Conservation (phyloP, 768 basidiomycete species). For the Termitomyces titanicus region DNA sequence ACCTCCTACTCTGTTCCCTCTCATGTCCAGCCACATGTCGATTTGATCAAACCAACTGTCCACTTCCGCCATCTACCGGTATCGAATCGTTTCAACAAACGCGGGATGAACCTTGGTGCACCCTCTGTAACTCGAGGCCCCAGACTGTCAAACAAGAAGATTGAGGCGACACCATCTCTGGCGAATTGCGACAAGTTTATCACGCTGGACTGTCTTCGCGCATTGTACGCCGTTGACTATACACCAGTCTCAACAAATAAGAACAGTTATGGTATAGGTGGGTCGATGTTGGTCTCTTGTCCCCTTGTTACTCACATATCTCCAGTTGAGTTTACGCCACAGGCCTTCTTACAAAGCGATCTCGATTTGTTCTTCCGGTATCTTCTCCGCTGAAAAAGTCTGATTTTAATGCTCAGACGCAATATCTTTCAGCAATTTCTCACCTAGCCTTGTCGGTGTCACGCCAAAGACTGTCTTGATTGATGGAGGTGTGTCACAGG, state of each 20-base stretch:
- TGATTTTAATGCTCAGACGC: neutral
- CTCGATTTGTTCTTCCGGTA: slow-evolving; percentile 37
- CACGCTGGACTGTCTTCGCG: slow-evolving; percentile 26
- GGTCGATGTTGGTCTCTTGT: neutral
- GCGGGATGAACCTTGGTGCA: slow-evolving; percentile 7
- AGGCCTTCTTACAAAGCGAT: slow-evolving; percentile 8
- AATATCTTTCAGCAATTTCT: slow-evolving; percentile 27
- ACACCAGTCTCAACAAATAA: slow-evolving; percentile 22
- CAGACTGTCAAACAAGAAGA: slow-evolving; percentile 2
- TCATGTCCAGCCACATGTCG: slow-evolving; percentile 37
- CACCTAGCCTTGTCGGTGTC: slow-evolving; percentile 31
- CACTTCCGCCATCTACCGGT: slow-evolving; percentile 33
- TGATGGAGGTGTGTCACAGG: slow-evolving; percentile 27
- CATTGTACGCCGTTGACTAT: slow-evolving; percentile 23
- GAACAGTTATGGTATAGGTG: slow-evolving; percentile 26
- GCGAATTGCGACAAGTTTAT: slow-evolving; percentile 23
- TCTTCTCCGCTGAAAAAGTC: neutral
- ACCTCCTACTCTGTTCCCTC: slow-evolving; percentile 36
- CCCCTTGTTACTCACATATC: neutral
- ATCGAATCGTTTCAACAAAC: slow-evolving; percentile 17
- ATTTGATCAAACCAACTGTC: slow-evolving; percentile 39
- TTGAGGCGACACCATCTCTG: neutral
- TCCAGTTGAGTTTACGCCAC: slow-evolving; percentile 10
- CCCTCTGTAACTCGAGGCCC: slow-evolving; percentile 5
- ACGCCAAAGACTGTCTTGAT: slow-evolving; percentile 31